Evolutionary conservation across 192 early-diverging fungal species (phyloP).

Genomic region (Kickxella alabastrina): DNA sequence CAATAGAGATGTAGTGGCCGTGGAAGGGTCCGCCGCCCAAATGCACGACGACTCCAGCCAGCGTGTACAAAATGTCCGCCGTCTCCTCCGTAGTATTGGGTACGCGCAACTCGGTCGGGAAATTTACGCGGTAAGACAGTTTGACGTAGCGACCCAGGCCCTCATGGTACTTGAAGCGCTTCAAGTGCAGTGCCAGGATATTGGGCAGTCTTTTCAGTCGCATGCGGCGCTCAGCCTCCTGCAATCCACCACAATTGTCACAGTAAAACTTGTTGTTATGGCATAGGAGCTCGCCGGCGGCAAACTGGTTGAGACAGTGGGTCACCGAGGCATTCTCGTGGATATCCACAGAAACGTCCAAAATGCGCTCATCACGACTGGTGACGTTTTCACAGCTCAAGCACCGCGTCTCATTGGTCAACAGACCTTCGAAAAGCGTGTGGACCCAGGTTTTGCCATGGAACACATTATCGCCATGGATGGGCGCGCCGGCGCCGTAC

Average conservation of each 20-base stretch:
- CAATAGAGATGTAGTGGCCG: conserved; percentile 94
- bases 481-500: conserved; percentile 16
- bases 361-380: conserved; percentile 87
- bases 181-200: conserved; percentile 91
- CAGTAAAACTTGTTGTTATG: conserved; percentile 99
- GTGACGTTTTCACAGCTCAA: conserved; percentile 95
- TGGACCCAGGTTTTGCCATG: conserved; percentile 81
- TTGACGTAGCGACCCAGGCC: conserved; percentile 87
- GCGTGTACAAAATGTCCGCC: conserved; percentile 80
- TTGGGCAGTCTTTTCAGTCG: conserved; percentile 92
- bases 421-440: conserved; percentile 87
- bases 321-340: conserved; percentile 94
- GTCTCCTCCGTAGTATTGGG: conserved; percentile 93
- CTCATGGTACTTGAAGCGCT: conserved; percentile 98
- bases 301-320: conserved; percentile 91
- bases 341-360: conserved; percentile 95
- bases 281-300: conserved; percentile 90
- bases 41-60: conserved; percentile 91
- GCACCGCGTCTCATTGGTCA: conserved; percentile 97
- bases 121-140: conserved; percentile 90
- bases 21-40: conserved; percentile 94
- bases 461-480: conserved; percentile 19
- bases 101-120: conserved; percentile 88
- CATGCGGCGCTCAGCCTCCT: conserved; percentile 98
- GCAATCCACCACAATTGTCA: conserved; percentile 87